Percentiles rank a stretch among this genome's conserved stretches.
Evolutionary conservation across 768 basidiomycete species (phyloP).

Genomic region (Asterophora lycoperdoides): DNA sequence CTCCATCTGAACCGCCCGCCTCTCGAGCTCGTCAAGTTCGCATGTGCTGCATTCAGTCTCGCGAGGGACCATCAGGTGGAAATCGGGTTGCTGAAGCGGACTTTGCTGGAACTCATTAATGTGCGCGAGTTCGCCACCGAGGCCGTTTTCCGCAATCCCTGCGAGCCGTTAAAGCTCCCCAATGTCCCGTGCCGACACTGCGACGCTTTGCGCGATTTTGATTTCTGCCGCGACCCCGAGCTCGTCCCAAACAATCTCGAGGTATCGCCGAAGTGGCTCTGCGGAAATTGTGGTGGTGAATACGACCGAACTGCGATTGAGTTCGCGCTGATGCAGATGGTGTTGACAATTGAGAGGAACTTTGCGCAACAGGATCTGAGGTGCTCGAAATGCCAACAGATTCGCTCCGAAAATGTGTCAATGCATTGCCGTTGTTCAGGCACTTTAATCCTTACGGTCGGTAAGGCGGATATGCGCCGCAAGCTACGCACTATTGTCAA

Average conservation of each 20-base stretch:
- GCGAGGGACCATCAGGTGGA: slow-evolving; percentile 82
- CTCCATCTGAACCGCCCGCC: slow-evolving; percentile 73
- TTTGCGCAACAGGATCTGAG: slow-evolving; percentile 88
- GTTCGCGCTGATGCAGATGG: slow-evolving; percentile 74
- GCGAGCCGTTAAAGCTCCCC: slow-evolving; percentile 77
- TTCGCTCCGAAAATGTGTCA: slow-evolving; percentile 85
- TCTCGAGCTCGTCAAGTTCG: slow-evolving; percentile 86
- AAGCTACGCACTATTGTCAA: slow-evolving; percentile 81
- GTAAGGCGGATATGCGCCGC: slow-evolving; percentile 65
- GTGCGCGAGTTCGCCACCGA: slow-evolving; percentile 84
- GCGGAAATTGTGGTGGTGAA: slow-evolving; percentile 72
- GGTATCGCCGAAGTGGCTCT: slow-evolving; percentile 59
- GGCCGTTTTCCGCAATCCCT: slow-evolving; percentile 87
- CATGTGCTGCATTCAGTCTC: slow-evolving; percentile 76
- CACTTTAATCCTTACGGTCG: slow-evolving; percentile 66
- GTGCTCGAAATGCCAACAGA: slow-evolving; percentile 86
- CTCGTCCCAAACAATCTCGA: slow-evolving; percentile 57
- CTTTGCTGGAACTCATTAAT: slow-evolving; percentile 81
- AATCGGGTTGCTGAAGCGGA: slow-evolving; percentile 84
- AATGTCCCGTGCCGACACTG: slow-evolving; percentile 89
- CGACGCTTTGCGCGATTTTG: slow-evolving; percentile 83
- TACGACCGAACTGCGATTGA: slow-evolving; percentile 90
- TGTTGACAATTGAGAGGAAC: slow-evolving; percentile 62
- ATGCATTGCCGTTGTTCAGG: slow-evolving; percentile 88
- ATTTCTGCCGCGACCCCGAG: slow-evolving; percentile 91